phyloP scores from a whole-genome alignment of 1,284 basidiomycete species.

The Rhodotorula sp. region DNA sequence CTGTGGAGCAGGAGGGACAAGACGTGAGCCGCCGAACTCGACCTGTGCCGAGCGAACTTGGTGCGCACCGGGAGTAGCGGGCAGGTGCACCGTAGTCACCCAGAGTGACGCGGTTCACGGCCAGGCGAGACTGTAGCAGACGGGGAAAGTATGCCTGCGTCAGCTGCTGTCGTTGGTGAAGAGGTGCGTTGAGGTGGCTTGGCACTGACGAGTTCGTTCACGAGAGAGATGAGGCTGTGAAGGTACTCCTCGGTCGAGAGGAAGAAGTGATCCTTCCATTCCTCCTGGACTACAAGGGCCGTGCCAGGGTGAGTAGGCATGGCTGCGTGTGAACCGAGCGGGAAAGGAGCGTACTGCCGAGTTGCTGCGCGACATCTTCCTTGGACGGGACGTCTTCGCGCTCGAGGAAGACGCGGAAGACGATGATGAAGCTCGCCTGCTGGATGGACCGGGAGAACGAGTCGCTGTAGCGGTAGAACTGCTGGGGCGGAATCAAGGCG shows the following conservation, averaged over 20 bases:
- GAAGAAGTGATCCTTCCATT: slow-evolving; percentile 66
- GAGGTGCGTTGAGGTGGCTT: not conserved
- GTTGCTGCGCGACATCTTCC: slow-evolving; percentile 55
- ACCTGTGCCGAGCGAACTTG: not conserved
- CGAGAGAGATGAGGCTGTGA: slow-evolving; percentile 73
- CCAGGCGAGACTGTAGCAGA: slow-evolving; percentile 64
- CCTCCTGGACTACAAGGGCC: slow-evolving; percentile 59
- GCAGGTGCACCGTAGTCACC: slow-evolving; percentile 77
- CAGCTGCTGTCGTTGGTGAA: too few species aligned
- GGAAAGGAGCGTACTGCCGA: slow-evolving; percentile 62
- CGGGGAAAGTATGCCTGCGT: not conserved
- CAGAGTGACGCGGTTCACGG: slow-evolving; percentile 76
- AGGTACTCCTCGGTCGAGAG: slow-evolving; percentile 77
- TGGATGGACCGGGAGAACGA: slow-evolving; percentile 45
- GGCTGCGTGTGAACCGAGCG: too few species aligned
- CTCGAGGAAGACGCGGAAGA: slow-evolving; percentile 65
- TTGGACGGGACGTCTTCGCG: slow-evolving; percentile 63
- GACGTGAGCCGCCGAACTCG: not conserved
- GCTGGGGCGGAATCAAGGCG: slow-evolving; percentile 60
- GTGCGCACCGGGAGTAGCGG: slow-evolving; percentile 29
- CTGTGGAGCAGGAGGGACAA: slow-evolving; percentile 47
- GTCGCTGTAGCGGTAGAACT: slow-evolving; percentile 69
- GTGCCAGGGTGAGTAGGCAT: not conserved
- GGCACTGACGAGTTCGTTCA: slow-evolving; percentile 71
- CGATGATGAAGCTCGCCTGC: slow-evolving; percentile 63